Percentiles rank a stretch among this genome's conserved stretches.
phyloP scores from a whole-genome alignment of 768 basidiomycete genomes.

The Butyriboletus loyo region DNA sequence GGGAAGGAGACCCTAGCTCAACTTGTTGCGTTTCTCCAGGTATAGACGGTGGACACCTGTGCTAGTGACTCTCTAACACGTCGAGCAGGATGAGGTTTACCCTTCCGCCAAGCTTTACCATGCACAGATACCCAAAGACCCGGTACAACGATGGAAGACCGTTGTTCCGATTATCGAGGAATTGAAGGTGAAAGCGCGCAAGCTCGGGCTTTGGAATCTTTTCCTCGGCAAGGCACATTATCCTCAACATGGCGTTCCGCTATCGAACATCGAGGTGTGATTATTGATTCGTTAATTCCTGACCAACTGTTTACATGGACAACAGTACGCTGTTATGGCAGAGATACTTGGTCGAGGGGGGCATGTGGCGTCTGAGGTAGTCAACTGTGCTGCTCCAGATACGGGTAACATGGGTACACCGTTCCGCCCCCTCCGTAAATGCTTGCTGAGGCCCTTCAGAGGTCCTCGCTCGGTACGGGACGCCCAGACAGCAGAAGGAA shows the following conservation, averaged over 20 bases:
- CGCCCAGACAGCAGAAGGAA: constrained; percentile 82
- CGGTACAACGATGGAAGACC: constrained; percentile 76
- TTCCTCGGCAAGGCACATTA: constrained; percentile 95
- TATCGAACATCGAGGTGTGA: constrained; percentile 88
- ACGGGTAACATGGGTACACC: constrained; percentile 92
- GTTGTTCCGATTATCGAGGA: constrained; percentile 78
- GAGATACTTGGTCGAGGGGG: constrained; percentile 86
- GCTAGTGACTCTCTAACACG: not conserved
- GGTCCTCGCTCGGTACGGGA: constrained; percentile 95
- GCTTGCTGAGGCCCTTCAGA: constrained; percentile 46
- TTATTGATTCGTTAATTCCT: not conserved
- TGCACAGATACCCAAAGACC: constrained; percentile 77
- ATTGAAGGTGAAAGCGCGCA: constrained; percentile 84
- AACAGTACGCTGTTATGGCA: constrained; percentile 95
- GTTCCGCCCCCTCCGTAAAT: not conserved
- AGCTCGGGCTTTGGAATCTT: constrained; percentile 92
- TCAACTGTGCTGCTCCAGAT: constrained; percentile 95
- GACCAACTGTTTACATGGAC: not conserved
- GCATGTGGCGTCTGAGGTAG: constrained; percentile 77
- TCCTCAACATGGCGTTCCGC: constrained; percentile 82
- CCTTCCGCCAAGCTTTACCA: constrained; percentile 77
- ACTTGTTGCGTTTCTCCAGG: constrained; percentile 83
- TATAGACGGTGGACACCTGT: constrained; percentile 29
- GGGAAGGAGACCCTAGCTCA: constrained; percentile 85
- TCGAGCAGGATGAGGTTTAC: constrained; percentile 74